Base-by-base conservation (phyloP, 345 rosid genomes). In the Trapa incisa region DNA sequence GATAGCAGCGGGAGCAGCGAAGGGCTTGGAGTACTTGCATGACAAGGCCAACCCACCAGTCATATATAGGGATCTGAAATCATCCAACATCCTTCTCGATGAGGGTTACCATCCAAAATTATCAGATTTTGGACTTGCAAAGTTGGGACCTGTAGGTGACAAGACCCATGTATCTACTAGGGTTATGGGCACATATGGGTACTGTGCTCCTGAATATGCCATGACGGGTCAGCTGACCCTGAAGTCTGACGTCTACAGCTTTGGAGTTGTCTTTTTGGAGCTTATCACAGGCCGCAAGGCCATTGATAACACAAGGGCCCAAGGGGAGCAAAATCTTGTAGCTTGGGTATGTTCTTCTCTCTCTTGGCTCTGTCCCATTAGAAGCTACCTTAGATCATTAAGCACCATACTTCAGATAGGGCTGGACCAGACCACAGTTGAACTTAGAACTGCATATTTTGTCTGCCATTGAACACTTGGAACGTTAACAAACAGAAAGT, bases 101-200 rank as follows among this genome's bases (percentile, higher is more conserved):
- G 95, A 91, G 75, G 92, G 89, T 29, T 91, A 73, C 70, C 95
- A 91, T 69, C 99, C 99, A 9, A 94, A 94, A 80, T 69, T 94
- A 73, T 94, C 99, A 1, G 99, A 94, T 79, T 94, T 94, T 3
- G 99, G 99, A 64, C 87, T 94, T 64, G 99, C 99, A 43, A 94
- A 91, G 74, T 75, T 94, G 52, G 99, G 99, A 12, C 99, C 99
- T 45, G 99, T 94, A 48, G 99, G 99, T 29, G 99, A 94, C 74
- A 88, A 94, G 76, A 91, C 99, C 65, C 99, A 94, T 52, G 99
- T 94, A 74, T 94, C 97, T 9, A 93, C 98, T 6, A 92, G 99
- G 68, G 99, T 94, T 67, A 94, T 94, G 99, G 99, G 99, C 8
- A 94, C 99, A n/a, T 88, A 94, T 53, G 99, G 97, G 72, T 94